These are phyloP conservation scores for Suhomyces emberorum DNA, from an alignment of 805 yeast species.

Conservation along the genomic window DNA sequence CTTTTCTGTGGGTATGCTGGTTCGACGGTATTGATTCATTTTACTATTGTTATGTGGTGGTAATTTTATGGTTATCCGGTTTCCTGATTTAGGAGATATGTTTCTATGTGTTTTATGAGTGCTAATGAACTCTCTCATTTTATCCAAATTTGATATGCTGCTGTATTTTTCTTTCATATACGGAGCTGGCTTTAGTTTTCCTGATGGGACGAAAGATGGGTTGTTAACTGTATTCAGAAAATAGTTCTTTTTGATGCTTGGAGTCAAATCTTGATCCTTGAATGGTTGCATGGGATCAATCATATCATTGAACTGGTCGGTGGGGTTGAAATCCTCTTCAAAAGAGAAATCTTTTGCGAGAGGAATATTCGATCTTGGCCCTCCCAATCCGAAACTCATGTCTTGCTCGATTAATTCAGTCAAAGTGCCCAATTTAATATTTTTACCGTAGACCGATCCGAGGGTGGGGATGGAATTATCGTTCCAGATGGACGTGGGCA, in stretches of 20 bases:
- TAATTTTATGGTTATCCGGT: not conserved
- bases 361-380: not conserved
- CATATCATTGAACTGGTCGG: not conserved
- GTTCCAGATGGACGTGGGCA: slow-evolving; percentile 11
- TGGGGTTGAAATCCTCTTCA: slow-evolving; percentile 3
- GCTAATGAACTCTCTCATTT: not conserved
- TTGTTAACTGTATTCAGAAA: slow-evolving; percentile 14
- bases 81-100: not conserved
- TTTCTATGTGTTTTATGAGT: not conserved
- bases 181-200: slow-evolving; percentile 1
- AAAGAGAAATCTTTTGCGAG: slow-evolving; percentile 3
- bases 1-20: not conserved
- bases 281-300: not conserved
- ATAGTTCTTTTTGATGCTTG: slow-evolving; percentile 6
- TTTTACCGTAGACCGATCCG: not conserved
- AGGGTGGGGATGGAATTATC: slow-evolving; percentile 1
- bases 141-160: not conserved
- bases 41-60: not conserved
- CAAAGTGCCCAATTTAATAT: slow-evolving; percentile 1
- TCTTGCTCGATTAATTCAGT: not conserved
- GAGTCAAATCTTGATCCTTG: not conserved
- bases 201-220: slow-evolving; percentile 16
- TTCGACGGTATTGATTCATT: not conserved
- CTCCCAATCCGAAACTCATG: not conserved
- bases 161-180: not conserved